Conservation (phyloP, 768 basidiomycete genomes). For the Phlebiopsis flavidoalba region DNA sequence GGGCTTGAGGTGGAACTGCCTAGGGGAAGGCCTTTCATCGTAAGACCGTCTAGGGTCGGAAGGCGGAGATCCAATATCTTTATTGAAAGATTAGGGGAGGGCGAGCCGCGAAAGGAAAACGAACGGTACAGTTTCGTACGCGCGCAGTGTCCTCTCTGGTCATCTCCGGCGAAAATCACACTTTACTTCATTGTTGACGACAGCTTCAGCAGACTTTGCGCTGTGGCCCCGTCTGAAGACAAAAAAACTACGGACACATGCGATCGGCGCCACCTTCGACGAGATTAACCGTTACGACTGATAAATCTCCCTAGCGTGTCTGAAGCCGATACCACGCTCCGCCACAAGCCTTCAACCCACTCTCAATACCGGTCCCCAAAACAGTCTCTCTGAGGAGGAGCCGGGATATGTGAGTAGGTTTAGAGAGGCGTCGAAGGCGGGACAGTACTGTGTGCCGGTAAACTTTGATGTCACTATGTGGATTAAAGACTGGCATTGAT, state of each 20-base stretch:
- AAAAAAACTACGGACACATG: too few species aligned
- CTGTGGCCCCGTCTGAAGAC: conserved; percentile 80
- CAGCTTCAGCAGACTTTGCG: too few species aligned
- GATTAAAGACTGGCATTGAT: too few species aligned
- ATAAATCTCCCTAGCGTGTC: conserved; percentile 54
- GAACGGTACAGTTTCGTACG: conserved; percentile 53
- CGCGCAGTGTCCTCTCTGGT: conserved; percentile 14
- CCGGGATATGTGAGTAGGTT: conserved; percentile 58
- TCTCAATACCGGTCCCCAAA: conserved; percentile 41
- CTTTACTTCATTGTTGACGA: too few species aligned
- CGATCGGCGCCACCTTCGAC: too few species aligned
- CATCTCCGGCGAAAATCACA: too few species aligned
- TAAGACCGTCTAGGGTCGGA: conserved; percentile 68
- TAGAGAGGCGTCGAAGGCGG: conserved; percentile 54
- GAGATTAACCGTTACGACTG: too few species aligned
- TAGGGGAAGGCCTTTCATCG: conserved; percentile 89
- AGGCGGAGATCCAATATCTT: conserved; percentile 71
- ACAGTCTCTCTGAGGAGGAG: conserved; percentile 62
- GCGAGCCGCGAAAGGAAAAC: conserved; percentile 92
- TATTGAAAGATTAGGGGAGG: conserved; percentile 73
- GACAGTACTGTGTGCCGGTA: conserved; percentile 65
- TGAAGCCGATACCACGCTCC: conserved; percentile 48
- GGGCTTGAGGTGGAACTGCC: conserved; percentile 84
- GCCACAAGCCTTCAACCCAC: too few species aligned
- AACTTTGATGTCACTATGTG: background rate